Evolutionary conservation across 1,284 basidiomycete genomes (phyloP).

Genomic region (Baeospora myosura): DNA sequence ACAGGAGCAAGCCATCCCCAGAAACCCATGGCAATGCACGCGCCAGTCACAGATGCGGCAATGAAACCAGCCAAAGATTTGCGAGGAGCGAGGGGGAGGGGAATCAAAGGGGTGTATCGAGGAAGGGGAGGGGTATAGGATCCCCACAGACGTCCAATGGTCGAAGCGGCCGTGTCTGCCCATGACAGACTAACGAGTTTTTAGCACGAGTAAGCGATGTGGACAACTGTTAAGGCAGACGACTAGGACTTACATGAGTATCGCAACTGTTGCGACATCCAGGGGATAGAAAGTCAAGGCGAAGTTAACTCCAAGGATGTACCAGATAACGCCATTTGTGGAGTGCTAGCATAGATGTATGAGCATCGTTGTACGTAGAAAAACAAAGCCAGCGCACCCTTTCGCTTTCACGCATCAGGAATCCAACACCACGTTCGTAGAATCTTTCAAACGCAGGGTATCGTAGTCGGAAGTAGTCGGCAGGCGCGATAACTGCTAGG

Average conservation of each 20-base stretch:
- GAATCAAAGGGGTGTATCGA: slow-evolving; percentile 43
- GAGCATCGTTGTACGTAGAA: neutral
- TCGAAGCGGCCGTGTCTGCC: slow-evolving; percentile 95
- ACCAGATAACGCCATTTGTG: slow-evolving; percentile 92
- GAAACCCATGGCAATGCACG: slow-evolving; percentile 68
- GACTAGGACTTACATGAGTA: slow-evolving; percentile 66
- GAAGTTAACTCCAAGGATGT: slow-evolving; percentile 85
- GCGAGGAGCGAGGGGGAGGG: slow-evolving; percentile 72
- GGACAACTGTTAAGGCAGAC: too few species aligned
- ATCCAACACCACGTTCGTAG: slow-evolving; percentile 77
- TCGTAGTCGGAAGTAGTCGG: slow-evolving; percentile 76
- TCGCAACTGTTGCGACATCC: slow-evolving; percentile 83
- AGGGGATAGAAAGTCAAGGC: slow-evolving; percentile 76
- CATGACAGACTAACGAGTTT: slow-evolving; percentile 70
- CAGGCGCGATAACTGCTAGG: slow-evolving; percentile 64
- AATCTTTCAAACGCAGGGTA: slow-evolving; percentile 61
- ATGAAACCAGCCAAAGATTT: slow-evolving; percentile 88
- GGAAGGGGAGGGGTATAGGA: slow-evolving; percentile 68
- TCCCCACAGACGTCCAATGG: slow-evolving; percentile 84
- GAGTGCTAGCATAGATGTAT: slow-evolving; percentile 36
- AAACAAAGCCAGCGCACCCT: slow-evolving; percentile 41
- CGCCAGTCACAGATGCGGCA: slow-evolving; percentile 77
- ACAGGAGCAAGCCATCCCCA: slow-evolving; percentile 61
- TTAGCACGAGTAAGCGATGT: slow-evolving; percentile 3
- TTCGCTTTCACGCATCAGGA: slow-evolving; percentile 92